A percentile compares a stretch with the other conserved stretches of the same genome.
Evolutionary conservation across 108 stramenopile genomes (phyloP).

Genomic region (Skeletonema menzelii): DNA sequence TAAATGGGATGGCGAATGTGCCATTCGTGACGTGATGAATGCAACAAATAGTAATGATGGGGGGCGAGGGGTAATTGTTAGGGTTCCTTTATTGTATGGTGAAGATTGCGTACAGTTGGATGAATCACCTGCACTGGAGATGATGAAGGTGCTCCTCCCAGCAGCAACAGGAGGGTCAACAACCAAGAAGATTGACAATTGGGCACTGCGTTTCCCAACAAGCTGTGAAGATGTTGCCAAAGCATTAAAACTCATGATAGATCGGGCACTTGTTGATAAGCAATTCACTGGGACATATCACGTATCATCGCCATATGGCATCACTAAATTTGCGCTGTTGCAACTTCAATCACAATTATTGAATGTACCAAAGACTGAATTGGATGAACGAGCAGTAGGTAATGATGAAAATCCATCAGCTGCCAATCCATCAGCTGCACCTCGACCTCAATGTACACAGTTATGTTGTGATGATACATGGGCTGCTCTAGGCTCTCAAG

Average conservation of each 20-base stretch:
- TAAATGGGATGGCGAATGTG: conserved; percentile 35
- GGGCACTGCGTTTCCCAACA: conserved; percentile 38
- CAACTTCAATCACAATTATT: conserved; percentile 24
- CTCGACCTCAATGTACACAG: conserved; percentile 38
- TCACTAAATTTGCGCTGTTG: conserved; percentile 24
- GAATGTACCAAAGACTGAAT: conserved; percentile 5
- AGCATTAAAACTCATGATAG: conserved; percentile 29
- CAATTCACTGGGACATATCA: conserved; percentile 24
- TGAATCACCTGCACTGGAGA: conserved; percentile 39
- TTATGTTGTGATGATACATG: conserved; percentile 33
- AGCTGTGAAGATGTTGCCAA: conserved; percentile 31
- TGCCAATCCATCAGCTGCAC: conserved; percentile 11
- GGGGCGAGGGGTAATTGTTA: conserved; percentile 28
- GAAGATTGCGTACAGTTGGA: conserved; percentile 34
- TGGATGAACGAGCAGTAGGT: conserved; percentile 10
- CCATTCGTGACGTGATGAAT: conserved; percentile 30
- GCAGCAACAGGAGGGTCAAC: neutral
- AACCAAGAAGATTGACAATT: conserved; percentile 27
- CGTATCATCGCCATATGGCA: conserved; percentile 26
- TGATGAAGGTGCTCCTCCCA: conserved; percentile 34
- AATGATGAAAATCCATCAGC: conserved; percentile 6
- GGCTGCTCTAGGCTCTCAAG: conserved; percentile 8
- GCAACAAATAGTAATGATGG: neutral
- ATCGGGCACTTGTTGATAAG: neutral
- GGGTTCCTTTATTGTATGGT: conserved; percentile 38